Conservation (phyloP, 768 basidiomycete species). For the Mycena kentingensis region DNA sequence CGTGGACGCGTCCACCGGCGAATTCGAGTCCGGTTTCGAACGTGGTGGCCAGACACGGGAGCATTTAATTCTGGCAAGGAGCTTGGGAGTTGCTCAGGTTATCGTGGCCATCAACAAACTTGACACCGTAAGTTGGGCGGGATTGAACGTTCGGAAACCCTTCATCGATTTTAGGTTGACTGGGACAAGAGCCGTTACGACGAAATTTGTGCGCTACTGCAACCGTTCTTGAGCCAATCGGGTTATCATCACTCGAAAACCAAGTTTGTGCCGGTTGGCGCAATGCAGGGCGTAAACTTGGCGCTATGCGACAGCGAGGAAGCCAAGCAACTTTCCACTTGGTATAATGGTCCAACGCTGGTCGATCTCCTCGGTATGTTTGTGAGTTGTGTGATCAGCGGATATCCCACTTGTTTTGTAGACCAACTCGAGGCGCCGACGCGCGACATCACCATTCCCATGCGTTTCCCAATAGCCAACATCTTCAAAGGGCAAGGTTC, state of each 20-base stretch:
- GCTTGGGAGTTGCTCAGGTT: constrained; percentile 88
- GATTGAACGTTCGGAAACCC: not conserved
- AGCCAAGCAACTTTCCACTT: constrained; percentile 51
- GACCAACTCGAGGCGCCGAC: constrained; percentile 81
- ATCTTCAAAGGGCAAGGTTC: constrained; percentile 90
- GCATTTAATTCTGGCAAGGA: constrained; percentile 88
- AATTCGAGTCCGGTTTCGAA: constrained; percentile 96
- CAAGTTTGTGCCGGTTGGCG: constrained; percentile 85
- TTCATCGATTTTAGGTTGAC: constrained; percentile 58
- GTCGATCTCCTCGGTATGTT: constrained; percentile 76
- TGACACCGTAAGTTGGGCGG: constrained; percentile 69
- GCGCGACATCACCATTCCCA: constrained; percentile 72
- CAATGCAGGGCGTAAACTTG: constrained; percentile 88
- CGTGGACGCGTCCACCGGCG: constrained; percentile 85
- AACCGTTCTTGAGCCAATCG: constrained; percentile 82
- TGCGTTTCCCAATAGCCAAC: constrained; percentile 91
- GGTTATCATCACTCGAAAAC: constrained; percentile 83
- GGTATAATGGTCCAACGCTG: constrained; percentile 88
- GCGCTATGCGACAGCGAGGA: constrained; percentile 50
- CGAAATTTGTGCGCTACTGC: constrained; percentile 73
- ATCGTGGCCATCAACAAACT: constrained; percentile 95
- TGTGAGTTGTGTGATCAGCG: not conserved
- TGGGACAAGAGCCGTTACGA: constrained; percentile 86
- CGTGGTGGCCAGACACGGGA: constrained; percentile 95
- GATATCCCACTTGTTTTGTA: constrained; percentile 30